Evolutionary conservation across 148 eudicot genomes (phyloP), one percentile per base, ranked within the genome.

Genomic region (Cornus suecica): DNA sequence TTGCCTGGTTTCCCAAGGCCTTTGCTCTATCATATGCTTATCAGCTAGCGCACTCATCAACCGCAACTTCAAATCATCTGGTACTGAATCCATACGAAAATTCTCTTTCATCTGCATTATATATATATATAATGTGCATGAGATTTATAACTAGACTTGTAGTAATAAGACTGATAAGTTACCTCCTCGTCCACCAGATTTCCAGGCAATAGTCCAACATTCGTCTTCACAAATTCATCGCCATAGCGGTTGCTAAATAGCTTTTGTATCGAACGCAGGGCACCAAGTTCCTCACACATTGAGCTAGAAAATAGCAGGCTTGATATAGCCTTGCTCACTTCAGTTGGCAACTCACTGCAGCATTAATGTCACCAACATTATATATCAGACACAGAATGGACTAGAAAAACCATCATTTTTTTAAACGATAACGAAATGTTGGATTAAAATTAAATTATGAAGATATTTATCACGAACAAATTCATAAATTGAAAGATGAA

Each of bases 251-350:
- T 15, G 68, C 23, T 54, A 72, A 79, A 76, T 56, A 79, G 23
- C n/a, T 61, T 76, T 66, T 75, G 66, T 29, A 79, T 20, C 69
- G 68, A 76, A 64, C 73, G 64, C 24, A 75, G 68, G 42, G 61
- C 80, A 0, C 64, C 82, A 54, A 79, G 60, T 29, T 83, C 78
- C 60, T 83, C 86, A 32, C 76, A 82, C 52, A 82, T 79, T 60
- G 85, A 79, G 25, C 79, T 82, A 28, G 82, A 80, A 56, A 71
- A 79, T 16, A 67, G 37, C 20, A 79, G 80, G 51, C 77, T 79
- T 25, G 52, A 74, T 18, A 82, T 41, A 15, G 78, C 81, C 8
- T 42, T 41, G 37, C 58, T 74, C 31, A 71, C 73, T 42, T 78
- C 84, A 32, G n/a, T 10, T 18, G 81, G 72, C 66, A 82, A 70